Percentiles rank a stretch among this genome's conserved stretches.
Conservation (phyloP, 2,329 filamentous ascomycete genomes). For the Aureobasidium uvarum region DNA sequence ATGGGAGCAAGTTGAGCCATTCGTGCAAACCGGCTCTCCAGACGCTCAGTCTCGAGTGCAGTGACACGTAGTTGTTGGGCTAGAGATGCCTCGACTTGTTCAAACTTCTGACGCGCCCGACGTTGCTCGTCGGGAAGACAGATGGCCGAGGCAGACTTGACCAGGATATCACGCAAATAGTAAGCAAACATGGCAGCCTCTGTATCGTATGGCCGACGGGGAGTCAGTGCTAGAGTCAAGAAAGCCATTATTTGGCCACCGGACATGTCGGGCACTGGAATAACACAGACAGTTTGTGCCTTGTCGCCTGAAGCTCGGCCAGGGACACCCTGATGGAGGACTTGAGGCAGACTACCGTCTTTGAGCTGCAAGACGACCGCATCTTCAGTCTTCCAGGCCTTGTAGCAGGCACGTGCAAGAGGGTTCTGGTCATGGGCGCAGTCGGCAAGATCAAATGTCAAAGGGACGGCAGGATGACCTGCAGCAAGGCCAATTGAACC, state of each 20-base stretch:
- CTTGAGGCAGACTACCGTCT: constrained; percentile 14
- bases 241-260: constrained; percentile 42
- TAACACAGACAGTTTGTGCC: constrained; percentile 24
- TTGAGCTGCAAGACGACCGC: constrained; percentile 10
- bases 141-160: constrained; percentile 33
- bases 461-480: constrained; percentile 8
- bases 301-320: constrained; percentile 8
- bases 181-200: constrained; percentile 43
- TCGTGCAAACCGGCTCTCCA: constrained; percentile 42
- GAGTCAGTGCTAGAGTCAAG: constrained; percentile 43
- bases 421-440: not conserved
- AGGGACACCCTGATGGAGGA: not conserved
- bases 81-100: constrained; percentile 40
- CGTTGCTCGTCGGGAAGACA: constrained; percentile 28
- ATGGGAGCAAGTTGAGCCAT: constrained; percentile 44
- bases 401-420: constrained; percentile 16
- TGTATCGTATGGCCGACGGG: constrained; percentile 41
- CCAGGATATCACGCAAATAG: constrained; percentile 36
- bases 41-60: constrained; percentile 37
- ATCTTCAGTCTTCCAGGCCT: constrained; percentile 18
- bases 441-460: constrained; percentile 17
- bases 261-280: constrained; percentile 34
- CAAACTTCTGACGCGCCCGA: constrained; percentile 40
- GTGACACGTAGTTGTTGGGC: constrained; percentile 39
- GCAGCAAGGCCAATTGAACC: constrained; percentile 17